Percentiles rank a stretch among this genome's conserved stretches.
phyloP scores from a whole-genome alignment of 2,329 filamentous ascomycete species.

The Geoglossum cookeanum region DNA sequence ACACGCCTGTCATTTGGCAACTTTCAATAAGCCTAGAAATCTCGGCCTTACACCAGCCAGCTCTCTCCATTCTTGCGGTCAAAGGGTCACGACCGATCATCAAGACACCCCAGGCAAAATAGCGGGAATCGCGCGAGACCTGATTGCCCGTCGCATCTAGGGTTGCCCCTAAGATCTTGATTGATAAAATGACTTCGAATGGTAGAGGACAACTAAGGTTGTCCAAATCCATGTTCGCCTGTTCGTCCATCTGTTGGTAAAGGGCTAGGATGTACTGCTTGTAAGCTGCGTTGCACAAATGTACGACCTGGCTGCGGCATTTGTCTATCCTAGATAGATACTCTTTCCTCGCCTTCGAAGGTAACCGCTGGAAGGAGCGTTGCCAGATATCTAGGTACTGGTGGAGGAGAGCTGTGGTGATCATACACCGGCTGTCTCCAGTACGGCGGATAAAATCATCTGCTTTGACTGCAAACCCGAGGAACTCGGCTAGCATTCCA shows the following conservation, averaged over 20 bases:
- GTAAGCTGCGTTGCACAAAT: background rate
- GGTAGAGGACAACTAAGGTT: background rate
- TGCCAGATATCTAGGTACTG: background rate
- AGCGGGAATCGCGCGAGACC: background rate
- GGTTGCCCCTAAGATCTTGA: background rate
- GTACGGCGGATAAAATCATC: background rate
- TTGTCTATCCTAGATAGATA: background rate
- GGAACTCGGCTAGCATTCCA: background rate
- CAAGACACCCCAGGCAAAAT: background rate
- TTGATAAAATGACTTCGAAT: constrained; percentile 1
- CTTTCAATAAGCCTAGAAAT: background rate
- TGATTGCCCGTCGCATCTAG: background rate
- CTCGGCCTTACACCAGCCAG: background rate
- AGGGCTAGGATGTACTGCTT: background rate
- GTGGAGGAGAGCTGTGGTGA: background rate
- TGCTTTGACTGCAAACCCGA: background rate
- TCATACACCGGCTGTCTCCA: background rate
- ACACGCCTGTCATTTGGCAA: background rate
- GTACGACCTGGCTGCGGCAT: background rate
- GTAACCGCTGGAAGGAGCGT: background rate
- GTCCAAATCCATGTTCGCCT: background rate
- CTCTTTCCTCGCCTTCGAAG: background rate
- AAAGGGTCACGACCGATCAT: background rate
- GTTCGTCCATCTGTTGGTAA: no score
- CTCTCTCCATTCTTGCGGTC: background rate